Conservation (phyloP, 2,329 filamentous ascomycete genomes). For the Ophiognomonia clavigignenti-juglandacearum region DNA sequence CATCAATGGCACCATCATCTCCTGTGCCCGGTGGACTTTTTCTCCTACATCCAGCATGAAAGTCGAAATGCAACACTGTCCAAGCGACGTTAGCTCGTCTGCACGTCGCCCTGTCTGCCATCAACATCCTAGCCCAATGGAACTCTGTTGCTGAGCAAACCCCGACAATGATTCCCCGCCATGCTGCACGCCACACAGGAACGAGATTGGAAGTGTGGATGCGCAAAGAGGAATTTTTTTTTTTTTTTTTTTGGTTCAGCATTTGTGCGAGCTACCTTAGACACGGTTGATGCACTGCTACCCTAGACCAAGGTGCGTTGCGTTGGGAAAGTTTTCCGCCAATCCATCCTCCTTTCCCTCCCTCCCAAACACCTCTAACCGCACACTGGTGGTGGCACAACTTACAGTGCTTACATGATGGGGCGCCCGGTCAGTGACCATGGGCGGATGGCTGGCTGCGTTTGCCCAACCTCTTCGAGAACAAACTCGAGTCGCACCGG, state of each 20-base stretch:
- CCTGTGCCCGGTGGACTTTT: constrained; percentile 7
- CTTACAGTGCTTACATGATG: constrained; percentile 17
- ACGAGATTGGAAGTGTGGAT: constrained; percentile 2
- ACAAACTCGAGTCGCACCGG: neutral
- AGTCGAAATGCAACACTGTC: constrained; percentile 8
- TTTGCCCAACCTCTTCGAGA: constrained; percentile 7
- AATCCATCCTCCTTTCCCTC: constrained; percentile 4
- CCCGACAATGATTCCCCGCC: constrained; percentile 7
- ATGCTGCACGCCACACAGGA: constrained; percentile 8
- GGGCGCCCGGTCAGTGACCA: constrained; percentile 5
- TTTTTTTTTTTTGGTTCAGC: too few species aligned
- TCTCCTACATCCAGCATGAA: neutral
- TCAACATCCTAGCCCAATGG: constrained; percentile 9
- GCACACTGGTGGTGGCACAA: constrained; percentile 9
- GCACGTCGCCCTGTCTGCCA: constrained; percentile 9
- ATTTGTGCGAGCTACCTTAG: constrained; percentile 11
- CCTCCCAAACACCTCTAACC: too few species aligned
- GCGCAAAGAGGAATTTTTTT: too few species aligned
- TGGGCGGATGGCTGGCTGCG: constrained; percentile 2
- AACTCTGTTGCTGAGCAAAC: constrained; percentile 12
- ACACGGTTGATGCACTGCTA: constrained; percentile 12
- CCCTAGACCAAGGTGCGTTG: constrained; percentile 8
- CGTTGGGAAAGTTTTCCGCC: constrained; percentile 11
- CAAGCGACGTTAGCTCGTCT: constrained; percentile 12
- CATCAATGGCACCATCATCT: neutral